phyloP scores from a whole-genome alignment of 345 rosid species.

The Dovyalis caffra region DNA sequence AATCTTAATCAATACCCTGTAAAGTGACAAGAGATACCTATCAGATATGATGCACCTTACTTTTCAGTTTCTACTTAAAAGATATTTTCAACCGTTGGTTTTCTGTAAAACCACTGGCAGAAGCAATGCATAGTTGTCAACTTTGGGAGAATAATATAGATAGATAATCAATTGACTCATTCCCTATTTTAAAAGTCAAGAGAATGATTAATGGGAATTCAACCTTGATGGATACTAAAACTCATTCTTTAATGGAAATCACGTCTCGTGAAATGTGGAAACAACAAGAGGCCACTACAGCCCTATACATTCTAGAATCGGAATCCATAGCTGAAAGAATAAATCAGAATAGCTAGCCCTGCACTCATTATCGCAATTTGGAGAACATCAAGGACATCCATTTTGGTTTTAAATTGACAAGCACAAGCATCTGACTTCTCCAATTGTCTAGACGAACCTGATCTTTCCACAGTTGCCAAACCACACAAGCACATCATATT shows the following conservation, averaged over 20 bases:
- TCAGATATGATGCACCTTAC: not conserved
- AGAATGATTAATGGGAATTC: not conserved
- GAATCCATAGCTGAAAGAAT: not conserved
- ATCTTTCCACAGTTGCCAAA: not conserved
- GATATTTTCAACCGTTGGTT: not conserved
- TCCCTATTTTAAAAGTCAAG: not conserved
- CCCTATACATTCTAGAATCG: not conserved
- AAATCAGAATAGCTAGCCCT: not conserved
- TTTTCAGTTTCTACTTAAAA: not conserved
- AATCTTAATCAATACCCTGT: not conserved
- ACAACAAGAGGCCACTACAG: not conserved
- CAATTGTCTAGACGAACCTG: not conserved
- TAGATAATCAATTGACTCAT: not conserved
- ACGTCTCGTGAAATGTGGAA: not conserved
- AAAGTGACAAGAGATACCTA: not conserved
- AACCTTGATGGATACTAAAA: not conserved
- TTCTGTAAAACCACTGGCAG: not conserved
- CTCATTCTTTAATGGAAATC: not conserved
- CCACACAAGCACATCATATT: no score
- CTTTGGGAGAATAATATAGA: not conserved
- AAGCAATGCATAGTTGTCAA: not conserved
- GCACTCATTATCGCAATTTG: not conserved
- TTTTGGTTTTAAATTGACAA: not conserved
- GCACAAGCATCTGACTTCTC: not conserved
- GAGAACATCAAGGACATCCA: not conserved